Evolutionary conservation across 2,329 filamentous ascomycete genomes (phyloP).

Genomic region (Arthrobotrys pseudoclavata): DNA sequence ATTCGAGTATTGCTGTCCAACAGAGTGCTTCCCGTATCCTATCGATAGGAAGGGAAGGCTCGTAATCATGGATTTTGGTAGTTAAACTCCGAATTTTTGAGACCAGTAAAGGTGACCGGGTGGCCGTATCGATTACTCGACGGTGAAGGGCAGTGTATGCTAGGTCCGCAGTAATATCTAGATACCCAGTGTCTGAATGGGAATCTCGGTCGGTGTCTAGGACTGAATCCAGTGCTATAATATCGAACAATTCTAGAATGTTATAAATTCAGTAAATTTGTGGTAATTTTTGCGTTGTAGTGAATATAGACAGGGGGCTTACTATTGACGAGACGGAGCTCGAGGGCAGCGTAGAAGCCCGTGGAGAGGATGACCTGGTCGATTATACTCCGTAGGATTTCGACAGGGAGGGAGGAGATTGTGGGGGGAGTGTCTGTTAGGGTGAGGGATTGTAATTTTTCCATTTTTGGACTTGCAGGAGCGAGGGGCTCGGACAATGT

Average conservation of each 20-base stretch:
- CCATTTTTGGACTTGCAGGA: slow-evolving; percentile 10
- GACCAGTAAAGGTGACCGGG: slow-evolving; percentile 26
- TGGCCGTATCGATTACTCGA: slow-evolving; percentile 32
- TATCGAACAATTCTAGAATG: slow-evolving; percentile 37
- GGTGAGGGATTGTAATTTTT: slow-evolving; percentile 40
- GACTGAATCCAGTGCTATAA: slow-evolving; percentile 37
- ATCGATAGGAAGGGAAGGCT: slow-evolving; percentile 14
- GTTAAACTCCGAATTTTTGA: slow-evolving; percentile 33
- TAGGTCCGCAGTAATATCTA: slow-evolving; percentile 17
- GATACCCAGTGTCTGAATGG: slow-evolving; percentile 13
- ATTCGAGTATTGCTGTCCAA: slow-evolving; percentile 13
- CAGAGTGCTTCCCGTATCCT: slow-evolving; percentile 25
- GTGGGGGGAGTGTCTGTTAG: background rate
- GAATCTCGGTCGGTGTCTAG: slow-evolving; percentile 37
- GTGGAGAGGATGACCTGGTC: slow-evolving; percentile 38
- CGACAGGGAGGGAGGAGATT: slow-evolving; percentile 35
- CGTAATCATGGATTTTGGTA: slow-evolving; percentile 1
- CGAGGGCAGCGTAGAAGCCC: slow-evolving; percentile 41
- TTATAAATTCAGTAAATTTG: background rate
- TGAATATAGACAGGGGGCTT: slow-evolving; percentile 10
- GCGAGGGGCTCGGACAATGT: no score
- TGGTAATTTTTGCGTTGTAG: slow-evolving; percentile 34
- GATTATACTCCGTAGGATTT: slow-evolving; percentile 41
- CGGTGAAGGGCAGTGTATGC: slow-evolving; percentile 36
- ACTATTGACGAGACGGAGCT: slow-evolving; percentile 52